Conservation (phyloP, 371 early-diverging fungal species). For the Apophysomyces trapeziformis region DNA sequence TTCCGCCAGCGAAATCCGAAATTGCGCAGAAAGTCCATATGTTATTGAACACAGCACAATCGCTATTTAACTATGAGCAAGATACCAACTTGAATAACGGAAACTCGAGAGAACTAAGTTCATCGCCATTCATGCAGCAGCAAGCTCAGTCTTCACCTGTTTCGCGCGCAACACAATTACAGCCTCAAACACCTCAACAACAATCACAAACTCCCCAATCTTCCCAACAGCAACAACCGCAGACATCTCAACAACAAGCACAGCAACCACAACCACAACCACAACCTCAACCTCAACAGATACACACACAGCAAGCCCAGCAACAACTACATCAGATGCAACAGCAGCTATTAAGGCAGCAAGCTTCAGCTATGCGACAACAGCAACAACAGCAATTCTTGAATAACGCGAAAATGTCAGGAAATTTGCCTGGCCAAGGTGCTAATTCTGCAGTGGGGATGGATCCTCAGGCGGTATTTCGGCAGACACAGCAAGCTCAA, state of each 20-base stretch:
- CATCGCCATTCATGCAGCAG: slow-evolving; percentile 17
- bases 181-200: slow-evolving; percentile 17
- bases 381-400: slow-evolving; percentile 18
- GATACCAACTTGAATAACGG: slow-evolving; percentile 1
- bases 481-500: slow-evolving; percentile 33
- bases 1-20: slow-evolving; percentile 41
- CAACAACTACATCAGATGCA: slow-evolving; percentile 17
- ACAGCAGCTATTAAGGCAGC: slow-evolving; percentile 27
- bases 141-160: slow-evolving; percentile 19
- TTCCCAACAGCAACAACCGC: slow-evolving; percentile 17
- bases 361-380: slow-evolving; percentile 26
- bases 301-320: slow-evolving; percentile 17
- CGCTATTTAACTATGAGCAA: slow-evolving; percentile 26
- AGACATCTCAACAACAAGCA: slow-evolving; percentile 19
- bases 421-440: slow-evolving; percentile 5
- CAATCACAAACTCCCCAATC: slow-evolving; percentile 15
- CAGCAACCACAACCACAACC: slow-evolving; percentile 14
- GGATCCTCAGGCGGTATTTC: slow-evolving; percentile 32
- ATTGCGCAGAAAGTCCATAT: slow-evolving; percentile 40
- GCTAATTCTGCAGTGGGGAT: slow-evolving; percentile 18
- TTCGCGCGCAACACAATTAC: slow-evolving; percentile 10
- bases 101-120: slow-evolving; percentile 16
- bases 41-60: slow-evolving; percentile 35
- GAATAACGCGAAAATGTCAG: slow-evolving; percentile 13
- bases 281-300: slow-evolving; percentile 8